Conservation (phyloP, 495 filamentous ascomycete species). For the Podospora didyma region DNA sequence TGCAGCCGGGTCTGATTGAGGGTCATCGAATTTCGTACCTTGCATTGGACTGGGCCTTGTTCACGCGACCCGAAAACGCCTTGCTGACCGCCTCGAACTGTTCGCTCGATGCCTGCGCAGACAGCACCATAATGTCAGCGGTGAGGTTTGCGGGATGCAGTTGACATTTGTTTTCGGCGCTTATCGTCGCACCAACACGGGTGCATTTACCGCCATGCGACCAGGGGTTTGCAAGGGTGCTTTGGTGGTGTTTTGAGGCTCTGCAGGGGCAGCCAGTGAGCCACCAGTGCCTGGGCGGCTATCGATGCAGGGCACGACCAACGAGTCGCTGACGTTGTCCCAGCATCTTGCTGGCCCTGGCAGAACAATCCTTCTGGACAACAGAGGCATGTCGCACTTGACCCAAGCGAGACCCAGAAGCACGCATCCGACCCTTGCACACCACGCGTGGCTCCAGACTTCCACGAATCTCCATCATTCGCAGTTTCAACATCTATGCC, state of each 20-base stretch:
- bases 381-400: not conserved
- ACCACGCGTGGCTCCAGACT: too few species aligned
- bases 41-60: too few species aligned
- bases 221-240: not conserved
- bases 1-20: too few species aligned
- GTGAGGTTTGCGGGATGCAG: not conserved
- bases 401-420: not conserved
- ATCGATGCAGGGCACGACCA: conserved; percentile 5
- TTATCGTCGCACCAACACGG: not conserved
- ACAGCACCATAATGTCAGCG: not conserved
- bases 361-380: not conserved
- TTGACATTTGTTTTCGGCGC: conserved; percentile 8
- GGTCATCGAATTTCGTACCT: too few species aligned
- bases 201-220: conserved; percentile 1
- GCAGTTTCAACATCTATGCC: too few species aligned
- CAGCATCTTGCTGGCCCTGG: not conserved
- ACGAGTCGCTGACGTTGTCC: conserved; percentile 2
- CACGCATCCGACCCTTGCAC: too few species aligned
- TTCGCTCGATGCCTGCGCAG: not conserved
- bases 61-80: too few species aligned
- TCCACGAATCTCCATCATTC: too few species aligned
- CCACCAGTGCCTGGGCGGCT: conserved; percentile 1
- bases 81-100: too few species aligned
- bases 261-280: not conserved
- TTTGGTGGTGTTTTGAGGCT: conserved; percentile 1